A percentile compares a stretch with the other conserved stretches of the same genome.
phyloP scores from a whole-genome alignment of 805 yeast species.

The Kluyveromyces lactis region DNA sequence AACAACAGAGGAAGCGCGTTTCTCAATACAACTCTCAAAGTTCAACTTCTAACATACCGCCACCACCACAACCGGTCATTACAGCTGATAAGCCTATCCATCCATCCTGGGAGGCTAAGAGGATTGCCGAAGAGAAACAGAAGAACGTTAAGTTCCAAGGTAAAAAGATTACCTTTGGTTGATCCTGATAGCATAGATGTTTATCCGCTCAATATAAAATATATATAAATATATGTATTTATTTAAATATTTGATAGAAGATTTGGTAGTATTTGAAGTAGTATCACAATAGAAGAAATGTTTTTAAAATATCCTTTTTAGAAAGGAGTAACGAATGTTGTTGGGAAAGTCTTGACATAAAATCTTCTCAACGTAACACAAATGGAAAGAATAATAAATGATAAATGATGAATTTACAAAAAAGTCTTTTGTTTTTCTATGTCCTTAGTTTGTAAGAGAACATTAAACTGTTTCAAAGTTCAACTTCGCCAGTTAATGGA shows the following conservation, averaged over 20 bases:
- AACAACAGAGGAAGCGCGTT: conserved; percentile 30
- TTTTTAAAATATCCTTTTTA: background rate
- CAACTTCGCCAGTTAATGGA: conserved; percentile 30
- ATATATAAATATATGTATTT: background rate
- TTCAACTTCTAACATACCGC: conserved; percentile 25
- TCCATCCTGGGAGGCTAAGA: conserved; percentile 98
- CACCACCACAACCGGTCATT: conserved; percentile 5
- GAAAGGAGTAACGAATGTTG: no score
- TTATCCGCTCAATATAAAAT: background rate
- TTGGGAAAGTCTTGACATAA: no score
- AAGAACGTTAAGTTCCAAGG: conserved; percentile 69
- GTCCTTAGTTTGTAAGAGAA: no score
- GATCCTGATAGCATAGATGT: conserved; percentile 2
- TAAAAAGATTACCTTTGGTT: conserved; percentile 74
- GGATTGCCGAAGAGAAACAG: conserved; percentile 55
- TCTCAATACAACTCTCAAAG: conserved; percentile 14
- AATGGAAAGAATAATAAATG: no score
- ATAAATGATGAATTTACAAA: no score
- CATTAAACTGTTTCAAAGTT: conserved; percentile 2
- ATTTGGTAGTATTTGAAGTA: background rate
- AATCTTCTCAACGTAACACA: no score
- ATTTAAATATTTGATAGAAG: conserved; percentile 1
- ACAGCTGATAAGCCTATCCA: conserved; percentile 42
- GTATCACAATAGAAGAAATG: background rate
- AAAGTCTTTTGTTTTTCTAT: no score